Evolutionary conservation across 306 rosid species (phyloP).

Genomic region (Pterocarpus santalinus): DNA sequence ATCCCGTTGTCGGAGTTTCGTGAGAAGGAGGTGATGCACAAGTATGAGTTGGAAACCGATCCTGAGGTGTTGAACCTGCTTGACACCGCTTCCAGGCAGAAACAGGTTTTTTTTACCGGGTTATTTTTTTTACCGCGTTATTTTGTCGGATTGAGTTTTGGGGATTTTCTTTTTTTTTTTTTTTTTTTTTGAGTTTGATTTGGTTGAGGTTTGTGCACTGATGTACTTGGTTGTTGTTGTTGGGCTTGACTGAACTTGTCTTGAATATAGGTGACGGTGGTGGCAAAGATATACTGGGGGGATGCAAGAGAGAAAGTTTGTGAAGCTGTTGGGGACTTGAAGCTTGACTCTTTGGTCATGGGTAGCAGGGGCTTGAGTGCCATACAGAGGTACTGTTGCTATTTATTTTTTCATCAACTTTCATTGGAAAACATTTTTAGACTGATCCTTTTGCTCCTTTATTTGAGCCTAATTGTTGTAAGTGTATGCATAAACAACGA

Average conservation of each 20-base stretch:
- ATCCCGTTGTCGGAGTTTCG: conserved; percentile 64
- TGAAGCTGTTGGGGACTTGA: conserved; percentile 53
- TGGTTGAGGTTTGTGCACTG: not conserved
- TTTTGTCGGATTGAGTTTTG: not conserved
- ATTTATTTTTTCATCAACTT: not conserved
- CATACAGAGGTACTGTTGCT: conserved; percentile 53
- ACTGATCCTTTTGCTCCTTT: not conserved
- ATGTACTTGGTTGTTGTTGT: not conserved
- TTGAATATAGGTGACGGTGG: conserved; percentile 50
- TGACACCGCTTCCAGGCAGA: conserved; percentile 55
- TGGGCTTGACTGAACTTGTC: not conserved
- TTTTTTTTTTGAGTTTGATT: not conserved
- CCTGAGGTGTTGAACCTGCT: conserved; percentile 59
- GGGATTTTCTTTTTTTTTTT: not conserved
- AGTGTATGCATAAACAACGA: too few relatives aligned
- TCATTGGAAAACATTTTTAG: not conserved
- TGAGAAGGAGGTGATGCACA: conserved; percentile 51
- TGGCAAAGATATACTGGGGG: conserved; percentile 64
- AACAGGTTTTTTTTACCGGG: conserved; percentile 55
- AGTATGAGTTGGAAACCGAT: conserved; percentile 53
- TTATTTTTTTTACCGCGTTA: not conserved
- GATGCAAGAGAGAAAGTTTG: conserved; percentile 65
- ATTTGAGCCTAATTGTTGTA: not conserved
- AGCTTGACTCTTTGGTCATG: conserved; percentile 61
- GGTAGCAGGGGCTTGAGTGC: conserved; percentile 72